These are phyloP conservation scores for Colletotrichum musicola DNA, from an alignment of 2,329 filamentous ascomycete genomes.

Conservation along the genomic window DNA sequence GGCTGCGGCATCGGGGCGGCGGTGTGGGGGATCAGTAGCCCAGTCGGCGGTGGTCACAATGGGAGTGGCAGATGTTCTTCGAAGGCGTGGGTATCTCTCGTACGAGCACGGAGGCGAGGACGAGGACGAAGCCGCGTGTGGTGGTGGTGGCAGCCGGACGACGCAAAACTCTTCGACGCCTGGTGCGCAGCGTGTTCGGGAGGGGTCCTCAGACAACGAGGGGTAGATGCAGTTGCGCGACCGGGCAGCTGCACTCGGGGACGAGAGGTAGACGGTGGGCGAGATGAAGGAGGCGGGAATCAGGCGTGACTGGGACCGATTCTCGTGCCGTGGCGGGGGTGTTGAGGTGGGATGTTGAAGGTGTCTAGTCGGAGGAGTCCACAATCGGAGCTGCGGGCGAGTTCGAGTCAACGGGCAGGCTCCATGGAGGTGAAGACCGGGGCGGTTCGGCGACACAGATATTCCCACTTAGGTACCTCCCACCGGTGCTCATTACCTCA, in stretches of 20 bases:
- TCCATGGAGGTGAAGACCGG: constrained; percentile 10
- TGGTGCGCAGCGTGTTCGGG: constrained; percentile 16
- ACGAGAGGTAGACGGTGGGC: background rate
- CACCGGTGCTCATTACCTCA: background rate
- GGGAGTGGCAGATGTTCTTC: background rate
- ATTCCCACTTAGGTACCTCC: constrained; percentile 22
- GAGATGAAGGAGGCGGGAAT: constrained; percentile 20
- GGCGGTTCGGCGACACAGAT: constrained; percentile 31
- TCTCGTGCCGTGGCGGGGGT: constrained; percentile 32
- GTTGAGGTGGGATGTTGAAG: constrained; percentile 29
- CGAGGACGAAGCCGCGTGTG: background rate
- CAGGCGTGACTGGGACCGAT: constrained; percentile 35
- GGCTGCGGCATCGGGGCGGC: constrained; percentile 74
- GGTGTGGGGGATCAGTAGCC: constrained; percentile 31
- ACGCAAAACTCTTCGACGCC: constrained; percentile 30
- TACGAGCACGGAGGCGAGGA: background rate
- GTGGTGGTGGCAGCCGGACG: background rate
- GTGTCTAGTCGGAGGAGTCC: constrained; percentile 28
- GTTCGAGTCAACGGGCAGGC: constrained; percentile 3
- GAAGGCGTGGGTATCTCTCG: background rate
- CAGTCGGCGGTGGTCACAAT: constrained; percentile 21
- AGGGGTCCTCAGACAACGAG: constrained; percentile 34
- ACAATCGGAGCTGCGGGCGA: constrained; percentile 34
- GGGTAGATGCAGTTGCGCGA: constrained; percentile 33
- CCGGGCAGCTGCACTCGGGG: background rate